Percentiles rank a stretch among this genome's conserved stretches.
Conservation (phyloP, 164 flowering plant species). For the Vitis vinifera region DNA sequence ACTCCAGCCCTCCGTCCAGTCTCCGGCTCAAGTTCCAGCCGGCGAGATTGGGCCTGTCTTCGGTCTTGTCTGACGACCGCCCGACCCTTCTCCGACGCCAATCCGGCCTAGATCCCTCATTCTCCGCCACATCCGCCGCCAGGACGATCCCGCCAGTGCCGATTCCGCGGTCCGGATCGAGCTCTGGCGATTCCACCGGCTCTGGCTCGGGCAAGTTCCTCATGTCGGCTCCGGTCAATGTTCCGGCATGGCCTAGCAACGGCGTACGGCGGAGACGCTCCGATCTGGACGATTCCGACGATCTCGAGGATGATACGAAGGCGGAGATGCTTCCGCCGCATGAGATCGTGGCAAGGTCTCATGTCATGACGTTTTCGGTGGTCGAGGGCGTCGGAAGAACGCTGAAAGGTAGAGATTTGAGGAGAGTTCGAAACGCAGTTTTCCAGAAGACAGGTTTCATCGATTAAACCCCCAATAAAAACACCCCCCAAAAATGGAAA, state of each 20-base stretch:
- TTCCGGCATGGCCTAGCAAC: slow-evolving; percentile 46
- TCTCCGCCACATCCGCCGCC: slow-evolving; percentile 38
- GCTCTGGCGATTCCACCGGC: slow-evolving; percentile 13
- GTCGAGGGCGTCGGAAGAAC: slow-evolving; percentile 75
- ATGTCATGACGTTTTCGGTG: slow-evolving; percentile 46
- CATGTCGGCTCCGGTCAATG: slow-evolving; percentile 56
- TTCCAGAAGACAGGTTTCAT: slow-evolving; percentile 62
- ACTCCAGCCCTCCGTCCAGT: slow-evolving; percentile 8
- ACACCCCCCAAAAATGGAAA: not conserved
- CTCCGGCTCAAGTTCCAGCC: slow-evolving; percentile 21
- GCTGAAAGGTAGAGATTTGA: slow-evolving; percentile 63
- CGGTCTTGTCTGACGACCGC: slow-evolving; percentile 36
- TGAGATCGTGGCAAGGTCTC: slow-evolving; percentile 57
- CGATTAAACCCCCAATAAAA: slow-evolving; percentile 22
- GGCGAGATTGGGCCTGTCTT: slow-evolving; percentile 43
- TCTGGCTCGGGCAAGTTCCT: slow-evolving; percentile 18
- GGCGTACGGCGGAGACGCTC: not conserved
- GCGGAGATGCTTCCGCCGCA: slow-evolving; percentile 62
- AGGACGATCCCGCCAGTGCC: slow-evolving; percentile 29
- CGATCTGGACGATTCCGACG: slow-evolving; percentile 2
- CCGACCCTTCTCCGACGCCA: slow-evolving; percentile 32
- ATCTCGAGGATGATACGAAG: slow-evolving; percentile 22
- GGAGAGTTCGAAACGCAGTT: slow-evolving; percentile 52
- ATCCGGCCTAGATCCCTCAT: slow-evolving; percentile 30
- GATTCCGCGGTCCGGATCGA: slow-evolving; percentile 14